Base-by-base conservation (phyloP, 2,329 filamentous ascomycete genomes). In the Dendryphion nanum region DNA sequence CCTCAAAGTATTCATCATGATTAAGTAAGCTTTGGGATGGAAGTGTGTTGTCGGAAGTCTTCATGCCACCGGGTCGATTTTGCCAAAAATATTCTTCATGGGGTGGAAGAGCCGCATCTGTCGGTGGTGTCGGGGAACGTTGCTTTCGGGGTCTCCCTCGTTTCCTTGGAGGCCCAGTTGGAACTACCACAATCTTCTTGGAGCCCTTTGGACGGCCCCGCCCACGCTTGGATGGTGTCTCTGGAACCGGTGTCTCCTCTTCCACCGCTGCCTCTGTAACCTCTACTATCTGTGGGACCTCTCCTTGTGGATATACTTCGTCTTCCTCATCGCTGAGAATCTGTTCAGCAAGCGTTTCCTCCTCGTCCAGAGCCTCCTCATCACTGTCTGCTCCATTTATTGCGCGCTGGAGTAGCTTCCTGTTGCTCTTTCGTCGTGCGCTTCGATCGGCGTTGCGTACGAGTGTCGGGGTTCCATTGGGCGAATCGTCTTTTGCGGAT, bases 11-110 rank as follows among this genome's bases (percentile, higher is more conserved):
- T 60, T 96, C 89, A 40, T 97, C 90, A 57, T 96, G 90, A 2
- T 86, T 89, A 40, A 97, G 80, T 8, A 95, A 73, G 4, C 80
- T 74, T 21, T 94, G 72, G 4, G 84, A 82, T 1, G 84, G 77
- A 4, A 97, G 74, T 0, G 82, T 95, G 49, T 93, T 93, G 59
- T 87, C 85, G 2, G 90, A 96, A 0, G 91, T 95, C 66, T 90
- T 90, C 30, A 81, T 75, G 4, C 82, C 78, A 2, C 88, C 89
- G 0, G 87, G 82, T 33, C 88, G 83, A 61, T 95, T 96, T 58
- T 97, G 88, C 58, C 85, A 87, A 64, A 98, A 97, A 70, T 94
- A 98, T 50, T 86, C 79, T 64, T 97, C 93, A 58, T 96, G 88
- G 0, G 90, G 76, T 4, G 90, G 86, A 2, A 97, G 76, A 8